Conservation (phyloP, 2,329 filamentous ascomycete species). For the Elsinoe arachidis region DNA sequence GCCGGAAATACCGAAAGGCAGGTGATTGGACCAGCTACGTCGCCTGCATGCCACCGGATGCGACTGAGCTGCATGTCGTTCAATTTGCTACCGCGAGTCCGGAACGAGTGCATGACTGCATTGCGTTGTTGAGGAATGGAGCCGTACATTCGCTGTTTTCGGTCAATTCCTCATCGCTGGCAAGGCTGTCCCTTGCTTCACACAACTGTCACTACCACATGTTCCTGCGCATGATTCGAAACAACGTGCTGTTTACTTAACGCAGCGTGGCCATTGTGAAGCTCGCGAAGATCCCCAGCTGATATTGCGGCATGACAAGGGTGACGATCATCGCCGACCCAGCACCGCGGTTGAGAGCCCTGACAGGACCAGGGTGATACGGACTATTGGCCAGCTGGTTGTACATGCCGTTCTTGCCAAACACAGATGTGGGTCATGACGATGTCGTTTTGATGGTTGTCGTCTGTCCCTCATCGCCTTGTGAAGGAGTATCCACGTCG, state of each 20-base stretch:
- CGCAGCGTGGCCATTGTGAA: not conserved
- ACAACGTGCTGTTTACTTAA: not conserved
- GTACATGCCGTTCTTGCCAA: not conserved
- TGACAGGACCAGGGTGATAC: slow-evolving; percentile 2
- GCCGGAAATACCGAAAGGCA: slow-evolving; percentile 3
- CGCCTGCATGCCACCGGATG: slow-evolving; percentile 3
- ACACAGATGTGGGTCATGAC: slow-evolving; percentile 1
- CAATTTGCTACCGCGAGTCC: slow-evolving; percentile 1
- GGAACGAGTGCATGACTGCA: not conserved
- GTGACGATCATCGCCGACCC: not conserved
- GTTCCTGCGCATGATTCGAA: not conserved
- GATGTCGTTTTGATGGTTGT: not conserved
- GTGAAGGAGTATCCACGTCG: not conserved
- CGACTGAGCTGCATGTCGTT: slow-evolving; percentile 1
- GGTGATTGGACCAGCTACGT: not conserved
- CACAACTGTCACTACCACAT: not conserved
- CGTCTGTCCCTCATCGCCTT: not conserved
- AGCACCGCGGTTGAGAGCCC: slow-evolving; percentile 3
- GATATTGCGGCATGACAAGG: not conserved
- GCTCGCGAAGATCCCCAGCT: slow-evolving; percentile 1
- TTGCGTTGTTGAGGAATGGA: not conserved
- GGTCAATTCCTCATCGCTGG: not conserved
- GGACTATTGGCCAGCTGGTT: slow-evolving; percentile 8
- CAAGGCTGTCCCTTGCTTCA: not conserved
- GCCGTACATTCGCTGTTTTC: not conserved